These are phyloP conservation scores for Umbilicaria muhlenbergii DNA, from an alignment of 495 filamentous ascomycete genomes.

Conservation along the genomic window DNA sequence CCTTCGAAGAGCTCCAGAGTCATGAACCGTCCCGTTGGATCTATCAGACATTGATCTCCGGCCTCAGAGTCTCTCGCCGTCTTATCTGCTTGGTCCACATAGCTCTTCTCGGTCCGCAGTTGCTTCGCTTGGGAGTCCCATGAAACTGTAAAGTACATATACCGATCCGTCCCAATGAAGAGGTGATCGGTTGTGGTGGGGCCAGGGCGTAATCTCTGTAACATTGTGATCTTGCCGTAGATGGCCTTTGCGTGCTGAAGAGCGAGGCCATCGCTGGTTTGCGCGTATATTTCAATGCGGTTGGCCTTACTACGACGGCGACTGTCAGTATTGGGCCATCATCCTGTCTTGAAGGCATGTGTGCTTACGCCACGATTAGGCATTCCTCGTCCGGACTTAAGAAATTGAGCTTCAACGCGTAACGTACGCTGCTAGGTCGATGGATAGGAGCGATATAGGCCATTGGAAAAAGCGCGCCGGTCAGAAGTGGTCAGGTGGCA, in stretches of 20 bases:
- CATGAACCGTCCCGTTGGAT: conserved; percentile 70
- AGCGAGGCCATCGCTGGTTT: conserved; percentile 41
- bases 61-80: conserved; percentile 64
- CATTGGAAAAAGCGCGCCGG: conserved; percentile 34
- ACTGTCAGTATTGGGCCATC: conserved; percentile 4
- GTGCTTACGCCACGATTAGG: conserved; percentile 69
- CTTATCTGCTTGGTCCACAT: conserved; percentile 61
- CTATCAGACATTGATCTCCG: conserved; percentile 61
- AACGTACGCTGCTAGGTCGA: conserved; percentile 71
- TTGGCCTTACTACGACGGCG: conserved; percentile 59
- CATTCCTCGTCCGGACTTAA: conserved; percentile 58
- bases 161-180: conserved; percentile 82
- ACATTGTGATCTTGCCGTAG: conserved; percentile 72
- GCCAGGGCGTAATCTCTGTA: conserved; percentile 64
- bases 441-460: conserved; percentile 93
- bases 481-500: conserved; percentile 4
- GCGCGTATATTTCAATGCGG: conserved; percentile 68
- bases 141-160: conserved; percentile 72
- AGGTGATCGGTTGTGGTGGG: conserved; percentile 67
- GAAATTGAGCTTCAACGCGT: conserved; percentile 70
- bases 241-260: conserved; percentile 49
- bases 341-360: not conserved
- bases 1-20: conserved; percentile 82
- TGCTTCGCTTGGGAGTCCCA: conserved; percentile 55
- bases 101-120: conserved; percentile 52